Percentiles rank a stretch among this genome's conserved stretches.
Conservation (phyloP, 2,329 filamentous ascomycete genomes). For the Botrytis cinerea region DNA sequence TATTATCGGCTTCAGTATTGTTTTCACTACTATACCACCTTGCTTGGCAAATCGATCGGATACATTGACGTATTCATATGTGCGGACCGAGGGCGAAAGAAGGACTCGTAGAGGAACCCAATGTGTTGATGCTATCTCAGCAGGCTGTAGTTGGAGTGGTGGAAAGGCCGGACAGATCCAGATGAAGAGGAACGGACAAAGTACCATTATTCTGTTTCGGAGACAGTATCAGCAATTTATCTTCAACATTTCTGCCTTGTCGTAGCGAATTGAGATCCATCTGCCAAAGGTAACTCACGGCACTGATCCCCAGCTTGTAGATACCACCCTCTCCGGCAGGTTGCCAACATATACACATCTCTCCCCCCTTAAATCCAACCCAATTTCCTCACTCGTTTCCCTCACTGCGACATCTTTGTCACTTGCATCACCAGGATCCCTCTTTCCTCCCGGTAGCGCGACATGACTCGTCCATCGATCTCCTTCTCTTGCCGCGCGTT, state of each 20-base stretch:
- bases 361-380: constrained; percentile 56
- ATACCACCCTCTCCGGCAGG: constrained; percentile 65
- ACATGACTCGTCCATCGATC: constrained; percentile 72
- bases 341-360: constrained; percentile 57
- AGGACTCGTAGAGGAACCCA: constrained; percentile 67
- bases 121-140: constrained; percentile 67
- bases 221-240: background rate
- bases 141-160: constrained; percentile 62
- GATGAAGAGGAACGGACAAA: constrained; percentile 69
- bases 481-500: constrained; percentile 62
- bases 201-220: constrained; percentile 60
- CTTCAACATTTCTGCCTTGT: background rate
- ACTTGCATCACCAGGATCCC: constrained; percentile 63
- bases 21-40: constrained; percentile 55
- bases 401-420: constrained; percentile 63
- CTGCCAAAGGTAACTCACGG: constrained; percentile 49
- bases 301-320: constrained; percentile 65
- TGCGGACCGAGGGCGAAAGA: constrained; percentile 60
- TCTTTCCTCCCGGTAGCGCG: constrained; percentile 66
- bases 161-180: constrained; percentile 58
- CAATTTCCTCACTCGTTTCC: constrained; percentile 68
- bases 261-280: background rate
- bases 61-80: constrained; percentile 64
- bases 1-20: constrained; percentile 57
- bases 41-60: constrained; percentile 60